Base-by-base conservation (phyloP, 2,329 filamentous ascomycete genomes). In the Botrytis elliptica region DNA sequence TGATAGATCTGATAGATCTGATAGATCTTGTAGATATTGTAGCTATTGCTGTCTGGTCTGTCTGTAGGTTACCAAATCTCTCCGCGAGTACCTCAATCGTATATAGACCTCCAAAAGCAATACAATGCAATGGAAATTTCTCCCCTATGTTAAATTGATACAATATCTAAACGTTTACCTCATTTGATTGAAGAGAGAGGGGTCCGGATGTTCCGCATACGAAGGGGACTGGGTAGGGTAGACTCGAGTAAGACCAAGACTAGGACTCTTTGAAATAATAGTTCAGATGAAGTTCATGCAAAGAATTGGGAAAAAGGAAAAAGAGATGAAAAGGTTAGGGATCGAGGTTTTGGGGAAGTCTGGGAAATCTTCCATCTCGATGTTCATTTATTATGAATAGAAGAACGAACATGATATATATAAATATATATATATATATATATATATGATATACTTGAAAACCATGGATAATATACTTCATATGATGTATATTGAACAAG, bases 211-310 rank as follows among this genome's bases (percentile, higher is more conserved):
- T 49, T 66, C 42, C 29, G 64, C 29, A 25, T 66, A 66, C 46
- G 29, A 16, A 36, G 16, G 29, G 33, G 3, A 33, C 33, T 29
- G 29, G 29, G 29, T 29, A 36, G 16, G 29, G 42, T 66, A 10
- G 69, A 64, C 25, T 52, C 46, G 6, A 25, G 46, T 25, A 10
- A 52, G 46, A 40, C 18, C 22, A 62, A 49, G n/a, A 40, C 62
- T 22, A 42, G 42, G 55, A 46, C 16, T 64, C 38, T 4, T 25
- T 46, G 33, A 36, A 55, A n/a, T 64, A 33, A 52, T 49, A 64
- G 40, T 71, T 71, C 69, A 71, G 69, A 71, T 71, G 69, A 71
- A 63, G 33, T 71, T 71, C 69, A 71, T 71, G 69, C 69, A 71
- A 62, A 71, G 29, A 62, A 60, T 64, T 33, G 7, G 18, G 4